Evolutionary conservation across 495 filamentous ascomycete species (phyloP).

Genomic region (Mycothermus thermophilus): DNA sequence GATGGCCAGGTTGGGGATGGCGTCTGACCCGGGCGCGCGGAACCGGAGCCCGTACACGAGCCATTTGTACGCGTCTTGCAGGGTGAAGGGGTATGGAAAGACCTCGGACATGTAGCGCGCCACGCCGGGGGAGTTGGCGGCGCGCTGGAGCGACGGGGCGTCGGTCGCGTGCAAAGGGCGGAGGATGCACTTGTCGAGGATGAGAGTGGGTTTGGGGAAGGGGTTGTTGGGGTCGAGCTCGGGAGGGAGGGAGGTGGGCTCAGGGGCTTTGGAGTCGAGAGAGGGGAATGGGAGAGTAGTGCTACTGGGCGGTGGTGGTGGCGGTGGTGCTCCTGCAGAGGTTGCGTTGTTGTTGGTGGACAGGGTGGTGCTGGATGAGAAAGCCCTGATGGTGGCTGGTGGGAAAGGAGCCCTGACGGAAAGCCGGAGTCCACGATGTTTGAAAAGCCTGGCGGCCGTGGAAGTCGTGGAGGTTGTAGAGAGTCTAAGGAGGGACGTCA

Average conservation of each 20-base stretch:
- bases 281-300: too few species aligned
- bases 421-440: too few species aligned
- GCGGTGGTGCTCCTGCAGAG: too few species aligned
- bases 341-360: too few species aligned
- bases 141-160: slow-evolving; percentile 10
- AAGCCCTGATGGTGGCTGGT: too few species aligned
- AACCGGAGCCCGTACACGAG: slow-evolving; percentile 4
- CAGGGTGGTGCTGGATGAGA: too few species aligned
- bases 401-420: too few species aligned
- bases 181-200: slow-evolving; percentile 10
- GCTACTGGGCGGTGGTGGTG: background rate
- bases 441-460: too few species aligned
- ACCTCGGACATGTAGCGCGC: slow-evolving; percentile 20
- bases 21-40: slow-evolving; percentile 1
- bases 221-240: background rate
- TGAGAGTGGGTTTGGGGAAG: slow-evolving; percentile 7
- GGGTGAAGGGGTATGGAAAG: slow-evolving; percentile 27
- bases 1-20: slow-evolving; percentile 19
- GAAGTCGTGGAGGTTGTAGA: too few species aligned
- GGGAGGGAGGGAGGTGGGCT: background rate
- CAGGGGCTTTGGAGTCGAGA: too few species aligned
- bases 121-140: slow-evolving; percentile 20
- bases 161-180: slow-evolving; percentile 20
- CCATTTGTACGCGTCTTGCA: slow-evolving; percentile 18
- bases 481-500: too few species aligned